Percentiles rank a stretch among this genome's conserved stretches.
These are phyloP conservation scores for Wickerhamomyces hampshirensis DNA, from an alignment of 805 yeast species.

Conservation along the genomic window DNA sequence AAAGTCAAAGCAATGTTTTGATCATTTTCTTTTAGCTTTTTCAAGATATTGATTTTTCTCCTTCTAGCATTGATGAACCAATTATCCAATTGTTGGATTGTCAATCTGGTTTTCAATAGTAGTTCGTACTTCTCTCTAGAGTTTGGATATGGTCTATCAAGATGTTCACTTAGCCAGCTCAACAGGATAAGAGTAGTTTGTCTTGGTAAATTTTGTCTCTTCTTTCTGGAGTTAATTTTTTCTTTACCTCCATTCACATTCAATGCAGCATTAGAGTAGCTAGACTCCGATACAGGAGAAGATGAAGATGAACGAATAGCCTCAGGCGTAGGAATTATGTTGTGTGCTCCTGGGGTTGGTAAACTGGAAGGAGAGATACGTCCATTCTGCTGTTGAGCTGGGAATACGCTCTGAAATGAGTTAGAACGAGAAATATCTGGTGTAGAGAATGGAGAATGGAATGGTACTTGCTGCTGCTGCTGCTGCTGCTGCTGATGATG, in stretches of 20 bases:
- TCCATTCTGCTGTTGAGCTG: conserved; percentile 3
- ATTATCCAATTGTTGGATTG: conserved; percentile 74
- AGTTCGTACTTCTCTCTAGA: conserved; percentile 70
- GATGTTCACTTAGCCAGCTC: conserved; percentile 67
- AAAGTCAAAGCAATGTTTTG: conserved; percentile 24
- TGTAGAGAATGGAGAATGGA: conserved; percentile 4
- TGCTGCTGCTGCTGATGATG: conserved; percentile 3
- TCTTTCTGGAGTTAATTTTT: conserved; percentile 24
- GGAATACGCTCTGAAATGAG: conserved; percentile 2
- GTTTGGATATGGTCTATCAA: conserved; percentile 80
- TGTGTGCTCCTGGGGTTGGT: not conserved
- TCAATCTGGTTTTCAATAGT: conserved; percentile 67
- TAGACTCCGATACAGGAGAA: not conserved
- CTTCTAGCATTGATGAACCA: conserved; percentile 90
- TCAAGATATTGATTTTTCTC: conserved; percentile 45
- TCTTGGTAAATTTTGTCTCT: conserved; percentile 74
- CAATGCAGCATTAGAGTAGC: conserved; percentile 2
- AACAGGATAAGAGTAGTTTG: conserved; percentile 67
- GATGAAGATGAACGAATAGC: conserved; percentile 1
- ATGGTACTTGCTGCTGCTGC: not conserved
- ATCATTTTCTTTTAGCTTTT: conserved; percentile 23
- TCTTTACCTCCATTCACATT: conserved; percentile 7
- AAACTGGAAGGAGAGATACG: conserved; percentile 2
- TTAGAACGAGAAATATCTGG: conserved; percentile 14
- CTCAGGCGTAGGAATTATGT: not conserved